Evolutionary conservation across 495 filamentous ascomycete genomes (phyloP).

Genomic region (Neurospora pannonica): DNA sequence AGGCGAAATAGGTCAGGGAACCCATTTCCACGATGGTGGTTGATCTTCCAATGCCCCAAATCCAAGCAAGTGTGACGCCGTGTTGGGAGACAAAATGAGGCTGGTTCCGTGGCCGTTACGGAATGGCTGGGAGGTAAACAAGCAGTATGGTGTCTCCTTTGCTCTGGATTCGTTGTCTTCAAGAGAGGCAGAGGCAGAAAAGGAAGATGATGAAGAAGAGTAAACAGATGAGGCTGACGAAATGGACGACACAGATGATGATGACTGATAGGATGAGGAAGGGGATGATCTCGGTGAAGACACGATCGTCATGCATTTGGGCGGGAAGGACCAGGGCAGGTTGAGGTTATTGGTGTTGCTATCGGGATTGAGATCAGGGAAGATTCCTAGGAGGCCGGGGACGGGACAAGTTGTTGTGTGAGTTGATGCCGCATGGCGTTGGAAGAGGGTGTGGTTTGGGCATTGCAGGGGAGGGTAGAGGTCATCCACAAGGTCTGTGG

Average conservation of each 20-base stretch:
- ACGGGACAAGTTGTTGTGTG: background rate
- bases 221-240: too few species aligned
- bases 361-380: background rate
- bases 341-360: background rate
- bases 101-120: constrained; percentile 22
- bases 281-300: too few species aligned
- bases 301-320: background rate
- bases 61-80: background rate
- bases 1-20: background rate
- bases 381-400: background rate
- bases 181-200: background rate
- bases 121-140: constrained; percentile 25
- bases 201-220: background rate
- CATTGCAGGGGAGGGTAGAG: background rate
- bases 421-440: background rate
- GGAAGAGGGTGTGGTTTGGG: background rate
- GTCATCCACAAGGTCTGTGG: background rate
- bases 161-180: background rate
- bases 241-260: too few species aligned
- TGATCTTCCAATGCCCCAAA: background rate
- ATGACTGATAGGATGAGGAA: too few species aligned
- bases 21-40: background rate
- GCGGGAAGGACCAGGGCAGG: constrained; percentile 10
- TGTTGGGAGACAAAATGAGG: constrained; percentile 18
- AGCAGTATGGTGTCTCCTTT: constrained; percentile 15